Percentiles rank a stretch among this genome's conserved stretches.
These are phyloP conservation scores for Leavenworthia alabamica DNA, from an alignment of 345 rosid species.

Conservation along the genomic window DNA sequence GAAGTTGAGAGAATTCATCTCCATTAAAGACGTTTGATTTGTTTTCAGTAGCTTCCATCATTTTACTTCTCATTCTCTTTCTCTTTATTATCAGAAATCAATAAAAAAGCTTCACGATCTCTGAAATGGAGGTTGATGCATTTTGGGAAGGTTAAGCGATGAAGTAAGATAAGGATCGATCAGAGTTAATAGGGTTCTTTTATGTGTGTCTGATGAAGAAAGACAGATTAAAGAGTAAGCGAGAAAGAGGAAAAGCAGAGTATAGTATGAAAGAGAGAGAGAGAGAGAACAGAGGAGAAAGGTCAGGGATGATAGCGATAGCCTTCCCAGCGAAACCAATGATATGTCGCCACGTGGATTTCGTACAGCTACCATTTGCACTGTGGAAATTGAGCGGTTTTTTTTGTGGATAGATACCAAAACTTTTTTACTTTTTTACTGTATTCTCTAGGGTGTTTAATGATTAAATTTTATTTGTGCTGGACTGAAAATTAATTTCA, in stretches of 20 bases:
- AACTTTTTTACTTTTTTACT: neutral
- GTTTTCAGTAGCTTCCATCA: slow-evolving; percentile 68
- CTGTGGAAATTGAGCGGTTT: slow-evolving; percentile 21
- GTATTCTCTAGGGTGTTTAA: neutral
- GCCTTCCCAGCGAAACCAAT: slow-evolving; percentile 17
- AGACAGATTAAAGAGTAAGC: slow-evolving; percentile 25
- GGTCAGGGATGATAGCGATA: slow-evolving; percentile 25
- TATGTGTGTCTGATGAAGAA: slow-evolving; percentile 20
- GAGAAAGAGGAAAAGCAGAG: slow-evolving; percentile 24
- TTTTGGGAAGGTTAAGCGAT: slow-evolving; percentile 30
- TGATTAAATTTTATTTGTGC: no score
- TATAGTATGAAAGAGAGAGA: slow-evolving; percentile 28
- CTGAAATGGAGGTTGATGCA: slow-evolving; percentile 45
- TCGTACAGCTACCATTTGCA: slow-evolving; percentile 11
- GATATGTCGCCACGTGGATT: slow-evolving; percentile 34
- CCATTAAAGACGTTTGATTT: slow-evolving; percentile 52
- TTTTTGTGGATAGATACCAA: neutral
- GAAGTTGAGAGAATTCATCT: slow-evolving; percentile 46
- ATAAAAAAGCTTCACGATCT: slow-evolving; percentile 22
- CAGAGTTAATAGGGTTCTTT: slow-evolving; percentile 29
- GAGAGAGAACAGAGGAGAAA: slow-evolving; percentile 27
- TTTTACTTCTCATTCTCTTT: slow-evolving; percentile 12
- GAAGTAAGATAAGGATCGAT: slow-evolving; percentile 32
- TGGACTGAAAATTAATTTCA: no score
- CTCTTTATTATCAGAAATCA: neutral